phyloP scores from a whole-genome alignment of 2,329 filamentous ascomycete species.

The Emydomyces testavorans region DNA sequence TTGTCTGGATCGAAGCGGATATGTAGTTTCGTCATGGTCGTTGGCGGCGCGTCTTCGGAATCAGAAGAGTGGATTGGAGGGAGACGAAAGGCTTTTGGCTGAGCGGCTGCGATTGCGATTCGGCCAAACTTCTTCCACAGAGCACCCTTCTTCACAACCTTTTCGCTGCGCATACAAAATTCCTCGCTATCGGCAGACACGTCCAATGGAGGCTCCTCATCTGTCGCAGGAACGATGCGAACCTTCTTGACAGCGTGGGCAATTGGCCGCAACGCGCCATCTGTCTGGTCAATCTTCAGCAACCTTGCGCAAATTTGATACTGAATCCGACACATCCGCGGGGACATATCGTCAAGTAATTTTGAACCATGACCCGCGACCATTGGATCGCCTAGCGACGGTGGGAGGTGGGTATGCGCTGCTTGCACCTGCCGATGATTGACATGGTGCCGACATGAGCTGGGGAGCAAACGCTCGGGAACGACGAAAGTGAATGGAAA shows the following conservation, averaged over 20 bases:
- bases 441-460: slow-evolving; percentile 45
- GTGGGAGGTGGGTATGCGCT: slow-evolving; percentile 49
- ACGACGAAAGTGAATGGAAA: slow-evolving; percentile 56
- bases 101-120: slow-evolving; percentile 45
- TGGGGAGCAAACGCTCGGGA: slow-evolving; percentile 48
- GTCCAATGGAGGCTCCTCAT: slow-evolving; percentile 49
- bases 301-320: slow-evolving; percentile 46
- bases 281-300: slow-evolving; percentile 28
- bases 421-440: slow-evolving; percentile 42
- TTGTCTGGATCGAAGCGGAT: slow-evolving; percentile 51
- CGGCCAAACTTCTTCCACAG: slow-evolving; percentile 47
- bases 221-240: slow-evolving; percentile 47
- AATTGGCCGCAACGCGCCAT: slow-evolving; percentile 35
- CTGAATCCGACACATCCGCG: slow-evolving; percentile 50
- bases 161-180: slow-evolving; percentile 47
- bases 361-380: slow-evolving; percentile 40
- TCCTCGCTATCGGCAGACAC: slow-evolving; percentile 37
- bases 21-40: slow-evolving; percentile 45
- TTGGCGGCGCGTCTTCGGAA: slow-evolving; percentile 31
- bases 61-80: slow-evolving; percentile 21
- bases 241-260: slow-evolving; percentile 44
- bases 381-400: slow-evolving; percentile 49
- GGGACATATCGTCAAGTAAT: slow-evolving; percentile 50
- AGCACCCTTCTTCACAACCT: slow-evolving; percentile 48
- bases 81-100: slow-evolving; percentile 47